phyloP scores from a whole-genome alignment of 306 rosid species.

The Lathyrus aphaca region DNA sequence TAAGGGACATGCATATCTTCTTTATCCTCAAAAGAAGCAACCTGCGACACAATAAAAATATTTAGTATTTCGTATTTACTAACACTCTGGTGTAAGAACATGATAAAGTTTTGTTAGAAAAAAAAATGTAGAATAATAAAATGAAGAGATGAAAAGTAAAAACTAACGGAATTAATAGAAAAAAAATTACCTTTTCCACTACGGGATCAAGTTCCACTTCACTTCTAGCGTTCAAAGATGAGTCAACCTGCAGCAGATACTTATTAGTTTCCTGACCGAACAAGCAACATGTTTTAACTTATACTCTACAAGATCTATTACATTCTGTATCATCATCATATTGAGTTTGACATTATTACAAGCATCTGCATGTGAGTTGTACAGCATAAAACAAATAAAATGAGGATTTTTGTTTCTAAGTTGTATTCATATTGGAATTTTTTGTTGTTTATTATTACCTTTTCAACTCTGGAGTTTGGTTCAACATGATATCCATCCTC shows the following conservation, averaged over 20 bases:
- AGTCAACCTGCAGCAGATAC: slow-evolving; percentile 41
- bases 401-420: background rate
- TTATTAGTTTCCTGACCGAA: slow-evolving; percentile 24
- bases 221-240: slow-evolving; percentile 29
- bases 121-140: slow-evolving; percentile 7
- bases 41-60: slow-evolving; percentile 43
- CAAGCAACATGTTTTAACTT: slow-evolving; percentile 15
- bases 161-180: background rate
- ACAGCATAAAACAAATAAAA: slow-evolving; percentile 28
- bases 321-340: slow-evolving; percentile 22
- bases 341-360: slow-evolving; percentile 18
- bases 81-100: background rate
- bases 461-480: slow-evolving; percentile 42
- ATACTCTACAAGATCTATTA: slow-evolving; percentile 32
- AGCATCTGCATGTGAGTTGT: slow-evolving; percentile 24
- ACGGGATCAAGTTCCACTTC: slow-evolving; percentile 25
- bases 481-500: slow-evolving; percentile 27
- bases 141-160: background rate
- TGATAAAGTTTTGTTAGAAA: background rate
- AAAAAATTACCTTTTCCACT: slow-evolving; percentile 37
- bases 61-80: background rate
- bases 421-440: slow-evolving; percentile 19
- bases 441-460: slow-evolving; percentile 42
- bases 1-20: slow-evolving; percentile 43
- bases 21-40: slow-evolving; percentile 18